These are phyloP conservation scores for Trifolium pratense DNA, from an alignment of 306 rosid species.

Conservation along the genomic window DNA sequence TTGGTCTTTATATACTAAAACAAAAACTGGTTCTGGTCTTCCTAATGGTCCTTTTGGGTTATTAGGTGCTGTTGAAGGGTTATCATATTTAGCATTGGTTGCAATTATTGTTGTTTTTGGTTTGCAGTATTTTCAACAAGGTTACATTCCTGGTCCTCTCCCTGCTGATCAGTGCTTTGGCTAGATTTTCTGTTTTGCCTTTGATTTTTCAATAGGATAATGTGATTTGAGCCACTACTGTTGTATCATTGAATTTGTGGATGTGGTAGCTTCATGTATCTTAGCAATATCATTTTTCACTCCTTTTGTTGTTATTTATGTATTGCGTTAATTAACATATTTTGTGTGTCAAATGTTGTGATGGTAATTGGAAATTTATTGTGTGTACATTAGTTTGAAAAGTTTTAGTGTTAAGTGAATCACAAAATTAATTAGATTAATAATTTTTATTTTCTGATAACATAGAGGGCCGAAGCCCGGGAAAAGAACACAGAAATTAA, in stretches of 20 bases:
- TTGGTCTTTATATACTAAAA: conserved; percentile 82
- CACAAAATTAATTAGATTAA: no score
- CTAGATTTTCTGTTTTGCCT: conserved; percentile 40
- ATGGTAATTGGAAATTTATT: neutral
- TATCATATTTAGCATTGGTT: conserved; percentile 64
- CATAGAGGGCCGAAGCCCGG: no score
- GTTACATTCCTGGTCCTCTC: conserved; percentile 88
- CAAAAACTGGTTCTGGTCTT: conserved; percentile 85
- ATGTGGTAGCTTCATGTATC: conserved; percentile 27
- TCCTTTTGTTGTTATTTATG: neutral
- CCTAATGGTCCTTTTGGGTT: conserved; percentile 87
- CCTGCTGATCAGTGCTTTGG: conserved; percentile 93
- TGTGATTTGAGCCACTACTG: conserved; percentile 32
- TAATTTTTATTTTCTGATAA: no score
- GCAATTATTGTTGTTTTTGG: conserved; percentile 79
- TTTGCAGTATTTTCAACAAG: conserved; percentile 73
- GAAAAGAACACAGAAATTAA: no score
- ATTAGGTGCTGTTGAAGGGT: conserved; percentile 89
- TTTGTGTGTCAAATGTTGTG: neutral
- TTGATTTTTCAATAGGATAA: conserved; percentile 21
- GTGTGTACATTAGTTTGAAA: neutral
- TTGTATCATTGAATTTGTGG: conserved; percentile 59
- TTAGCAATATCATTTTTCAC: conserved; percentile 12
- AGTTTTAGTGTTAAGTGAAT: no score
- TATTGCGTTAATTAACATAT: conserved; percentile 1